Base-by-base conservation (phyloP, 495 filamentous ascomycete genomes). In the Trichoderma erinaceum region DNA sequence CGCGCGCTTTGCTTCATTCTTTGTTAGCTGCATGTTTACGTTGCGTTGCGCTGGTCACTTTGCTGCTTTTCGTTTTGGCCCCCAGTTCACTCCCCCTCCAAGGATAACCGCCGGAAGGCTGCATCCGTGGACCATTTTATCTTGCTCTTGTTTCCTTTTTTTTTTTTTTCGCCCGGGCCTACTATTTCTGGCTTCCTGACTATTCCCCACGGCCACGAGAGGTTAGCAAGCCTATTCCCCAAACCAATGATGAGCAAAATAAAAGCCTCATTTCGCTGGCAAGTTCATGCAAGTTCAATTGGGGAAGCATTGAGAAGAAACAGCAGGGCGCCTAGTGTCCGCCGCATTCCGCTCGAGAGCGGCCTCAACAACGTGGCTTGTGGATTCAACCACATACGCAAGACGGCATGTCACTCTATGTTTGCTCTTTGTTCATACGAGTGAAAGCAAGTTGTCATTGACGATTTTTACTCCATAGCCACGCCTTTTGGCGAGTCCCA, bases 311-410 rank as follows among this genome's bases (percentile, higher is more conserved):
- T 11, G 48, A 52, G 48, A 38, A 52, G 48, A 52, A 29, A 29
- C n/a, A 46, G 18, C 12, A 21, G n/a, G 48, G 48, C 27, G n/a
- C 27, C 27, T 61, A 61, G 56, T 23, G 15, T 61, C 25, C 56
- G 56, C 25, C 1, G 56, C 16, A 23, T 32, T 12, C 56, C 25
- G 56, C 29, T 29, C 15, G 56, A 12, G 25, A 29, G 56, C 27
- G 8, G 23, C 27, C 10, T 32, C 15, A 29, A 61, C 56, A 61
- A 61, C 56, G 56, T 61, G 56, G 56, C 56, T 32, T 61, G 56
- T 61, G 56, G 56, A 23, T 61, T 61, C 13, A 61, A 7, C 11
- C 25, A 61, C 56, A 61, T 25, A 61, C 48, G 48, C 48, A 52
- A 21, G n/a, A 21, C 56, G 27, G 56, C 23, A 61, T 61, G 56